Evolutionary conservation across 129 eudicot species (phyloP).

Genomic region (Tagetes erecta): DNA sequence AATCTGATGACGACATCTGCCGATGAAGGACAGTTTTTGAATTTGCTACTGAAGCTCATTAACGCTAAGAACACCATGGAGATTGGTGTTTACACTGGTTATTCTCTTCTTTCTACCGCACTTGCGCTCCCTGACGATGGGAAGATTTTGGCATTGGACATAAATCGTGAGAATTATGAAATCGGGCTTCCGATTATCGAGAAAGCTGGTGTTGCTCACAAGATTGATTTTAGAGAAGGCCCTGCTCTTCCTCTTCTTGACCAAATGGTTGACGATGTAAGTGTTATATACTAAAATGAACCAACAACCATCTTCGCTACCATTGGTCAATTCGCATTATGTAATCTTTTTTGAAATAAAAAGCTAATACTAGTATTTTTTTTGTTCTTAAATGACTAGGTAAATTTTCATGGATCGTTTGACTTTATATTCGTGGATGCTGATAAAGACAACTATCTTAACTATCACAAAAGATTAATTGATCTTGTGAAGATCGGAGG

Average conservation of each 20-base stretch:
- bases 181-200: conserved; percentile 38
- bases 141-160: conserved; percentile 42
- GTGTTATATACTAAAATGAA: not conserved
- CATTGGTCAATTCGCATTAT: not conserved
- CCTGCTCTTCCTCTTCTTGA: conserved; percentile 39
- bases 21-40: conserved; percentile 60
- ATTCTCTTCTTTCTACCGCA: conserved; percentile 59
- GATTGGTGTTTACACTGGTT: conserved; percentile 58
- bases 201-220: conserved; percentile 39
- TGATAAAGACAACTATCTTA: conserved; percentile 40
- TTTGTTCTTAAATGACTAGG: not conserved
- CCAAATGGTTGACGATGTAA: conserved; percentile 30
- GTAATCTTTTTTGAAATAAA: not conserved
- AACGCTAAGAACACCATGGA: conserved; percentile 57
- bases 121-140: conserved; percentile 59
- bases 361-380: not conserved
- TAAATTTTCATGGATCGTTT: conserved; percentile 35
- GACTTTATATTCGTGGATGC: conserved; percentile 40
- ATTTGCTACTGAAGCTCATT: conserved; percentile 44
- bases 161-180: conserved; percentile 33
- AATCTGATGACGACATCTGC: conserved; percentile 60
- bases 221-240: conserved; percentile 42
- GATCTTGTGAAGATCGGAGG: conserved; percentile 33
- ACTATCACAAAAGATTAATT: conserved; percentile 37
- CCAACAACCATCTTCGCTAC: not conserved